Base-by-base conservation (phyloP, 768 basidiomycete species). In the Crassisporium funariophilum region DNA sequence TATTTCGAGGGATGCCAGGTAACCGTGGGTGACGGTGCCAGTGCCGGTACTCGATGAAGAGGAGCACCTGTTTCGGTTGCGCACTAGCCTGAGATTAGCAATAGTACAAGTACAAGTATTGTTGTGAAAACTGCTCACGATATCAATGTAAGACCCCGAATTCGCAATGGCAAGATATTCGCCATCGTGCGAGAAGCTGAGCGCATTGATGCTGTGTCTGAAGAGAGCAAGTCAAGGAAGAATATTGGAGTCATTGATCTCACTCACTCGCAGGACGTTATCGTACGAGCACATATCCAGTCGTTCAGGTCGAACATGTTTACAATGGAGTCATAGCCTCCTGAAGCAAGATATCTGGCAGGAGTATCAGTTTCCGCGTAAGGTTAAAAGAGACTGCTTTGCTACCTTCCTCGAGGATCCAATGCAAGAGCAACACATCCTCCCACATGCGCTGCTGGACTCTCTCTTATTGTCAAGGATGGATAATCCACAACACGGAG, bases 1-100 rank as follows among this genome's bases (percentile, higher is more conserved):
- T 88, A 83, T 65, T 82, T 86, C 5, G 84, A 87, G 4, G 89
- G 88, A 63, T 91, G 89, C 88, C 88, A 91, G 2, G 81, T 68
- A 2, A 91, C 88, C 1, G 86, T 83, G 4, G 84, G 82, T n/a
- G 87, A 81, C 1, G 87, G 74, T 4, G 82, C 84, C 5, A 86
- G 70, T 2, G 86, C 77, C 1, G 86, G 79, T 11, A 91, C 80
- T n/a, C 88, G 84, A 61, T 91, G 87, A 19, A 91, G 58, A 2
- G 87, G 84, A 37, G 77, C 64, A 12, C 82, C 82, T 0, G 87
- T 91, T 63, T 91, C 89, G 3, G 84, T 85, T 4, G 87, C 85
- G 54, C 86, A 88, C 88, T 91, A 46, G n/a, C 43, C 24, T 29
- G 10, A 43, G 24, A 53, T 42, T 45, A 35, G 25, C 44, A 22